Evolutionary conservation across 495 filamentous ascomycete species (phyloP).

Genomic region (Letharia lupina): DNA sequence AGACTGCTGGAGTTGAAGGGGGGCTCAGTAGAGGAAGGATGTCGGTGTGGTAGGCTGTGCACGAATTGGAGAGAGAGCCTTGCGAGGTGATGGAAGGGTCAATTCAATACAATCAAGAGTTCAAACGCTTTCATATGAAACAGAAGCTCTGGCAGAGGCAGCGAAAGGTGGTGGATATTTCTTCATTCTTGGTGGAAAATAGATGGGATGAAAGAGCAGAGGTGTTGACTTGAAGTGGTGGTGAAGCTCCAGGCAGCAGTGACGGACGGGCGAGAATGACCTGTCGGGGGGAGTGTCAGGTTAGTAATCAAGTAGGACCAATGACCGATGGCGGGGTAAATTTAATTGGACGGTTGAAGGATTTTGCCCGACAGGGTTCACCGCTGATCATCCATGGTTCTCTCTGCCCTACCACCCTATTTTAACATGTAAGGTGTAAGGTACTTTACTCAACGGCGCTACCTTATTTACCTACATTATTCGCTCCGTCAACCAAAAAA

Average conservation of each 20-base stretch:
- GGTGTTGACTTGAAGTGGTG: background rate
- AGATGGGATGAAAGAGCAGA: background rate
- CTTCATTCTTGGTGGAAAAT: background rate
- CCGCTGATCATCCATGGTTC: too few species aligned
- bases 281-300: too few species aligned
- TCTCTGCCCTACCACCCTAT: too few species aligned
- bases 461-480: too few species aligned
- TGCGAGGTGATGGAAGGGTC: constrained; percentile 6
- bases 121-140: background rate
- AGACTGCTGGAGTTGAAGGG: background rate
- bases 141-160: background rate
- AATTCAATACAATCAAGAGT: background rate
- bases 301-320: background rate
- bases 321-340: background rate
- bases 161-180: background rate
- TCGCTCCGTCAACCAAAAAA: background rate
- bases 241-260: background rate
- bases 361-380: background rate
- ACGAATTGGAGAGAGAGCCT: constrained; percentile 11
- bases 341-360: background rate
- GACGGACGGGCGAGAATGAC: background rate
- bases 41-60: constrained; percentile 13
- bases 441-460: too few species aligned
- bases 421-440: too few species aligned
- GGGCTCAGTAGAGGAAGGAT: constrained; percentile 17